A percentile compares a stretch with the other conserved stretches of the same genome.
Conservation (phyloP, 306 rosid species). For the barrel medic (Medicago truncatula) region DNA sequence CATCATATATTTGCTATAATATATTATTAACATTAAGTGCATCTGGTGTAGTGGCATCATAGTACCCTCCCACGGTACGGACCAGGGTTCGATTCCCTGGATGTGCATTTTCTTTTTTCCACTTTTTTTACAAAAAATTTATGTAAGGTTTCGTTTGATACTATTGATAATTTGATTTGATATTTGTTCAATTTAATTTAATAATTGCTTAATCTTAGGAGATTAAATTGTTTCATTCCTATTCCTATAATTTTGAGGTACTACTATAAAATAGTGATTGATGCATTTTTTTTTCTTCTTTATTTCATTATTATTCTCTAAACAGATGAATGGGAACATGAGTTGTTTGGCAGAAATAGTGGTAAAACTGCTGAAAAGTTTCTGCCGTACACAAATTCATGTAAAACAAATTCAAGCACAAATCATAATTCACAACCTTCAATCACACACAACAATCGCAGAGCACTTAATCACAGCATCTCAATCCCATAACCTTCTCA, state of each 20-base stretch:
- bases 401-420: slow-evolving; percentile 67
- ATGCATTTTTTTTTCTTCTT: too few relatives aligned
- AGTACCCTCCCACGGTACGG: slow-evolving; percentile 99
- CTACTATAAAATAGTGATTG: too few relatives aligned
- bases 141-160: too few relatives aligned
- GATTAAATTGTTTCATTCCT: too few relatives aligned
- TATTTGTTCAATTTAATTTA: too few relatives aligned
- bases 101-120: too few relatives aligned
- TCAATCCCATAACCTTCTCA: slow-evolving; percentile 53
- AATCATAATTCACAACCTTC: slow-evolving; percentile 60
- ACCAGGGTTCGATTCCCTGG: slow-evolving; percentile 99
- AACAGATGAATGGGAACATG: background rate
- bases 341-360: slow-evolving; percentile 30
- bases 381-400: slow-evolving; percentile 44
- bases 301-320: too few relatives aligned
- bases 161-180: too few relatives aligned
- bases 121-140: too few relatives aligned
- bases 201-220: too few relatives aligned
- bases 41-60: slow-evolving; percentile 99
- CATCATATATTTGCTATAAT: too few relatives aligned
- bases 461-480: slow-evolving; percentile 57
- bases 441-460: slow-evolving; percentile 57
- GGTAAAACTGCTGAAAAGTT: slow-evolving; percentile 37
- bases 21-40: slow-evolving; percentile 44
- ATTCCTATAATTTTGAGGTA: too few relatives aligned